Percentiles rank a stretch among this genome's conserved stretches.
Evolutionary conservation across 2,329 filamentous ascomycete species (phyloP).

Genomic region (Colletotrichum echinochloae): DNA sequence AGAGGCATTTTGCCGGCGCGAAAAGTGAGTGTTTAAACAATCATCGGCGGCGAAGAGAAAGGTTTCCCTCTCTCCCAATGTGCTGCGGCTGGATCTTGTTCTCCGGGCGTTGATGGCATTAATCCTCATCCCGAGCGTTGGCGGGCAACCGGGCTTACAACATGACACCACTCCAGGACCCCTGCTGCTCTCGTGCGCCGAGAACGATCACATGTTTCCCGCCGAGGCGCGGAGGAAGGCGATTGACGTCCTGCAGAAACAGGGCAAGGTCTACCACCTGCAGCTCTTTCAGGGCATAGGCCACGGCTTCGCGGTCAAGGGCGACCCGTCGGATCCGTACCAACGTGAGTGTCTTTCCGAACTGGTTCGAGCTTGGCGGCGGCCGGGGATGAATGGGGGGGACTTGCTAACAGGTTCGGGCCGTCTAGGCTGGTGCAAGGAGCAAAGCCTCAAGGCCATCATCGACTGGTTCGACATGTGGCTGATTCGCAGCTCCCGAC

Average conservation of each 20-base stretch:
- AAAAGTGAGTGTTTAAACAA: conserved; percentile 51
- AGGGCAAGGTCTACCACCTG: conserved; percentile 67
- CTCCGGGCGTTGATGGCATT: not conserved
- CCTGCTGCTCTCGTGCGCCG: conserved; percentile 59
- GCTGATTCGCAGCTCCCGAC: conserved; percentile 35
- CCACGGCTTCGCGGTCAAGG: conserved; percentile 74
- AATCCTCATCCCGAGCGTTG: no score
- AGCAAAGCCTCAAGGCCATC: conserved; percentile 47
- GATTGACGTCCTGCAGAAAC: conserved; percentile 55
- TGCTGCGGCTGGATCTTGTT: not conserved
- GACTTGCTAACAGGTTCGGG: conserved; percentile 24
- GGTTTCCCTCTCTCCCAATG: not conserved
- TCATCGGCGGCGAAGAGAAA: not conserved
- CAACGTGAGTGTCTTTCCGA: conserved; percentile 18
- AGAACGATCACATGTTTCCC: conserved; percentile 58
- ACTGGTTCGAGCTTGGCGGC: conserved; percentile 41
- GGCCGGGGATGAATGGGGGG: conserved; percentile 42
- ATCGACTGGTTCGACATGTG: conserved; percentile 48
- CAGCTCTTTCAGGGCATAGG: conserved; percentile 71
- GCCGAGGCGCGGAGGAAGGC: conserved; percentile 53
- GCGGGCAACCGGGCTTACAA: not conserved
- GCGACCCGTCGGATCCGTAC: conserved; percentile 56
- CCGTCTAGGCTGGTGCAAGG: conserved; percentile 47
- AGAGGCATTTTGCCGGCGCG: conserved; percentile 56
- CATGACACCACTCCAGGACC: conserved; percentile 50